These are phyloP conservation scores for Zea luxurians DNA, from an alignment of 176 grass and related monocot genomes.

Conservation along the genomic window DNA sequence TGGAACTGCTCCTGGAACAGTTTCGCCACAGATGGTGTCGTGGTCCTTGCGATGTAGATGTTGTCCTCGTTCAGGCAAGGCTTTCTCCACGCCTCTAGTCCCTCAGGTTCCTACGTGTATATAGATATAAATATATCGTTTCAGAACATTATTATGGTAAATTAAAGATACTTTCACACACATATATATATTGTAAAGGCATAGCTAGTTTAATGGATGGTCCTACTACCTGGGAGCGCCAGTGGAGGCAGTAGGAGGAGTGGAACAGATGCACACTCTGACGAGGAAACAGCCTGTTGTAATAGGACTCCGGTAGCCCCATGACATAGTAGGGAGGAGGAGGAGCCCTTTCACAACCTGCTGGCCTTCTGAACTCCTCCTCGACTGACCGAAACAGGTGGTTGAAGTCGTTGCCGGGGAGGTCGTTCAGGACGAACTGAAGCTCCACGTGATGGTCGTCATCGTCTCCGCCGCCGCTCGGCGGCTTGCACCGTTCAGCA, in stretches of 20 bases:
- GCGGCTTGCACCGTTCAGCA: neutral
- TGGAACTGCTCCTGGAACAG: constrained; percentile 31
- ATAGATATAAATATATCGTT: neutral
- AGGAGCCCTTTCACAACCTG: neutral
- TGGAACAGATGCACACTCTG: constrained; percentile 51
- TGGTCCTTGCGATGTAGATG: constrained; percentile 38
- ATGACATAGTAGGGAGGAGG: constrained; percentile 11
- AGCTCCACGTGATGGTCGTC: neutral
- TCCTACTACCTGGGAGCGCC: constrained; percentile 35
- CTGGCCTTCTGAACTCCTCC: neutral
- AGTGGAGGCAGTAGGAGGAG: constrained; percentile 33
- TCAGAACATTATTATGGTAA: neutral
- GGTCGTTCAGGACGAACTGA: constrained; percentile 4
- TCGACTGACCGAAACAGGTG: neutral
- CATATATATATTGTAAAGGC: too few species aligned
- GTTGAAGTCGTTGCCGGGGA: neutral
- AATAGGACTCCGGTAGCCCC: constrained; percentile 43
- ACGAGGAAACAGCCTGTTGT: constrained; percentile 41
- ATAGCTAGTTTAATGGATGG: neutral
- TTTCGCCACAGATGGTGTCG: neutral
- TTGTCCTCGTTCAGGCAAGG: constrained; percentile 37
- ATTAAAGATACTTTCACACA: too few species aligned
- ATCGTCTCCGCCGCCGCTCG: too few species aligned
- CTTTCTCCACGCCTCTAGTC: neutral
- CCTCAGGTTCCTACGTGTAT: too few species aligned